Evolutionary conservation across 352 stramenopile species (phyloP), one percentile per base, ranked within the genome.

Genomic region (Pythium apleroticum): DNA sequence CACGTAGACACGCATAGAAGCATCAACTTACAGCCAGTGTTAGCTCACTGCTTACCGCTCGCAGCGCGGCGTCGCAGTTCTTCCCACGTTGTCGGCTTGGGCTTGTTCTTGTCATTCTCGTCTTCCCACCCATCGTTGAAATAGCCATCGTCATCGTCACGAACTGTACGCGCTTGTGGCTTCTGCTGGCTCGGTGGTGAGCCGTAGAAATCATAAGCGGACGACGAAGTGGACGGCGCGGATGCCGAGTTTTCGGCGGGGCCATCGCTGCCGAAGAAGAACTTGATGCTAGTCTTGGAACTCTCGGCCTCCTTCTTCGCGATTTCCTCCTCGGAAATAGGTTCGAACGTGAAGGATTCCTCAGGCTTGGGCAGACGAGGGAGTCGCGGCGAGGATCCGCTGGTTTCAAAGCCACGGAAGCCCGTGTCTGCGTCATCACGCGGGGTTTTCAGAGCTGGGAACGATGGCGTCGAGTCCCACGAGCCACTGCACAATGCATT

Each of bases 11-110:
- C 2, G 28, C 30, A 25, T 37, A n/a, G 7, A 20, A 56, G 9
- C 24, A 15, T n/a, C 4, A 37, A 15, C 1, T 19, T 15, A 46
- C 19, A 46, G 15, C 37, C 20, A 19, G 22, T 59, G 43, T 19
- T 63, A 0, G 19, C 27, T 19, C 52, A 91, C 12, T 70, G 41
- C 65, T 89, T 88, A 49, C 72, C 65, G 20, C 53, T 28, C 11
- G 78, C 73, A 50, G 78, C 78, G 12, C 79, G 85, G 52, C 78
- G 76, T 37, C 85, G 83, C 27, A 94, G 84, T 28, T 94, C 83
- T 43, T 94, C 83, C 85, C 85, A 94, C 9, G 83, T 89, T 14
- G 81, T 91, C 9, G 74, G 71, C 37, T 88, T 82, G 11, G 57
- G 33, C 52, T 54, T 55, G 20, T 52, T 48, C 9, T 56, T 39